Percentiles rank a stretch among this genome's conserved stretches.
These are phyloP conservation scores for Echeveria elegans DNA, from an alignment of 164 flowering plant genomes.

Conservation along the genomic window DNA sequence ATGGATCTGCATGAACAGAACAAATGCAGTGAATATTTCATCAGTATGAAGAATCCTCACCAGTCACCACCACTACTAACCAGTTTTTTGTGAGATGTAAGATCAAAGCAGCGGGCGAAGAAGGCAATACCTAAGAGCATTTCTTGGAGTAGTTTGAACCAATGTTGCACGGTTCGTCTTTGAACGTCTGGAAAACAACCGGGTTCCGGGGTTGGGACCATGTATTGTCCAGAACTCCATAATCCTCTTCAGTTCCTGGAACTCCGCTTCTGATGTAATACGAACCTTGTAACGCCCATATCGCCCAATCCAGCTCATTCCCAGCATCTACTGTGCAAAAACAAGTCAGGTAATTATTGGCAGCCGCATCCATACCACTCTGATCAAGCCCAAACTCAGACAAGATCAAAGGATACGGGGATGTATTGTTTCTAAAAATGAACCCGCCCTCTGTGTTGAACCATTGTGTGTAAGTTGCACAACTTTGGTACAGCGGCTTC, in stretches of 20 bases:
- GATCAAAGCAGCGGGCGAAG: no score
- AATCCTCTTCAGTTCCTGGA: background rate
- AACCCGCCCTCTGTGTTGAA: background rate
- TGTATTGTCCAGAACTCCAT: background rate
- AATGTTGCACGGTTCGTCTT: no score
- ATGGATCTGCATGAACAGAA: background rate
- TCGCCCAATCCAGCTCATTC: background rate
- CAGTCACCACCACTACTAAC: no score
- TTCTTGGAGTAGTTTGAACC: background rate
- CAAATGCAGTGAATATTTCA: background rate
- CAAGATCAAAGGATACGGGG: background rate
- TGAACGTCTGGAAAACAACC: background rate
- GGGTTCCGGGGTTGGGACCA: background rate
- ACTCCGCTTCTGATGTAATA: constrained; percentile 2
- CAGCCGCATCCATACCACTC: background rate
- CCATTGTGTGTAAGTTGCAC: background rate
- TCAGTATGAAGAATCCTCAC: background rate
- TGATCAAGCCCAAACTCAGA: background rate
- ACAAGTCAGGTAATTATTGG: background rate
- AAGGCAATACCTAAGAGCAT: background rate
- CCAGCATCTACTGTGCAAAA: background rate
- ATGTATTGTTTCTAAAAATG: background rate
- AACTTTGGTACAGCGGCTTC: background rate
- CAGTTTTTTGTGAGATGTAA: no score
- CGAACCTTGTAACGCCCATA: constrained; percentile 4